Percentiles rank a stretch among this genome's conserved stretches.
These are phyloP conservation scores for Calvatia gigantea DNA, from an alignment of 768 basidiomycete genomes.

Conservation along the genomic window DNA sequence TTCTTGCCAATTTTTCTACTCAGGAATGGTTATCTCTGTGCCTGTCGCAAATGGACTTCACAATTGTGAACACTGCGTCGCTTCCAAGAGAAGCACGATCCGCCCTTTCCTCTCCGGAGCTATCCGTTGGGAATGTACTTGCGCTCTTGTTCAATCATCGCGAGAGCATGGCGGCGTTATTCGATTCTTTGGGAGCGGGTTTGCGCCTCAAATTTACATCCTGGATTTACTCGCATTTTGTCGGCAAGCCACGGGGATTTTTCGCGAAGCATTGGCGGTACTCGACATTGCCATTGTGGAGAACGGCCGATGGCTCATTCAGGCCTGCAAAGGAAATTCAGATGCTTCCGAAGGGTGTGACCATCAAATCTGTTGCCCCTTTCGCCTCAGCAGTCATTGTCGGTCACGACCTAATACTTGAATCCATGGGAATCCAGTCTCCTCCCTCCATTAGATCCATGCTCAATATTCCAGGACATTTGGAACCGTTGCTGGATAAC, in stretches of 20 bases:
- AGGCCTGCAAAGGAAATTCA: slow-evolving; percentile 1
- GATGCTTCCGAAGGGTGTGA: slow-evolving; percentile 4
- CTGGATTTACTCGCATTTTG: not conserved
- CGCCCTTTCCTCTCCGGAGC: not conserved
- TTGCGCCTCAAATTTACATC: not conserved
- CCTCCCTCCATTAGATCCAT: not conserved
- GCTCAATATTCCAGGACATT: slow-evolving; percentile 12
- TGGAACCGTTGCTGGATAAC: slow-evolving; percentile 14
- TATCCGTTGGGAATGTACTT: not conserved
- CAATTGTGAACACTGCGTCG: slow-evolving; percentile 15
- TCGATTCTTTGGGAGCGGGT: not conserved
- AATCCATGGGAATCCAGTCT: not conserved
- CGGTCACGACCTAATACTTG: not conserved
- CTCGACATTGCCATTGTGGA: slow-evolving; percentile 2
- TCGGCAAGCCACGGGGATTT: not conserved
- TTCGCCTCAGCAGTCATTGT: slow-evolving; percentile 5
- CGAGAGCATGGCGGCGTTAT: not conserved
- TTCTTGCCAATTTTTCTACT: slow-evolving; percentile 20
- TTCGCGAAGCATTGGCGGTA: not conserved
- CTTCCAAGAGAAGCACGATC: slow-evolving; percentile 13
- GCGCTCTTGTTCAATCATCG: not conserved
- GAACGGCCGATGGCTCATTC: not conserved
- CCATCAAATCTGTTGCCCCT: not conserved
- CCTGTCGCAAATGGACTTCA: slow-evolving; percentile 14
- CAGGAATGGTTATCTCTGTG: slow-evolving; percentile 28